Base-by-base conservation (phyloP, 306 rosid species). In the Dalbergia cochinchinensis region DNA sequence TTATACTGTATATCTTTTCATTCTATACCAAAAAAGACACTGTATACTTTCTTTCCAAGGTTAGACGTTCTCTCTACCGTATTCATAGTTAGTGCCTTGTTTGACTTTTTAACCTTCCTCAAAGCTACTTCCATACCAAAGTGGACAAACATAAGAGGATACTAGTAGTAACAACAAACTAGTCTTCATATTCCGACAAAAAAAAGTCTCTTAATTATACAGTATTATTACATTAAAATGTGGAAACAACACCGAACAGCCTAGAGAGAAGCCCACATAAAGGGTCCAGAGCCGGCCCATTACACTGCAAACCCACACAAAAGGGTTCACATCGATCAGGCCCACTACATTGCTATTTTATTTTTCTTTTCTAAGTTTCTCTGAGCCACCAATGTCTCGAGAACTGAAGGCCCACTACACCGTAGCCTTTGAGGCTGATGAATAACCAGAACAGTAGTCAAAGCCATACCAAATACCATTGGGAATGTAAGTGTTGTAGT, bases 401-500 rank as follows among this genome's bases (percentile, higher is more conserved):
- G 47, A 51, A n/a, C n/a, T n/a, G n/a, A n/a, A 54, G 48, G 31
- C 31, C 12, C 16, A 33, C 5, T 44, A 44, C 20, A 51, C 82
- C 82, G 83, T 7, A 65, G 86, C 69, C 11, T 74, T 53, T 45
- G 90, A 82, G 35, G 65, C 72, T 33, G 79, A 44, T 44, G 41
- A 73, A 76, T 69, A 78, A 50, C 81, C 26, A 3, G 48, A 11
- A 61, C 98, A 94, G 26, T 42, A 44, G 65, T 91, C 85, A 63
- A 94, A 94, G 13, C 97, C 98, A 84, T 51, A 94, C 97, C 97
- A 91, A 76, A 88, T n/a, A 15, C 65, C 87, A 51, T 62, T 77
- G 0, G 97, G 98, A 34, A 94, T 86, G 9, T 37, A 85, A 20
- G 86, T 13, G 48, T 88, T 80, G 88, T 76, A 94, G 73, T 87